These are phyloP conservation scores for Trypanosoma cruzi DNA, from an alignment of 208 protist genomes.

Conservation along the genomic window DNA sequence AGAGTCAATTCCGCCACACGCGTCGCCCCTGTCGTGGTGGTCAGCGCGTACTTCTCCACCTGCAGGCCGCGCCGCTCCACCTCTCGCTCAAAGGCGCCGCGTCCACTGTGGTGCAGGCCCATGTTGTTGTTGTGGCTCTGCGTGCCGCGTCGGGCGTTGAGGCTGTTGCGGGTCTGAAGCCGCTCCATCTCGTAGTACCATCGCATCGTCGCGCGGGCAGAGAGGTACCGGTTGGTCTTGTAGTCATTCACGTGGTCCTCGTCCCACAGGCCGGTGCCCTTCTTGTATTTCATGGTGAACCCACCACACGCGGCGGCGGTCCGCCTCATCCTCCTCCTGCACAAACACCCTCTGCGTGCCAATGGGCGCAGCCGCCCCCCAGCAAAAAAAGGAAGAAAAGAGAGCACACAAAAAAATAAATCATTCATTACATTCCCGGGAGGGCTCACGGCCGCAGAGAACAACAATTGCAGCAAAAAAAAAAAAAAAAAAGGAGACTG, in stretches of 20 bases:
- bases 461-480: not conserved
- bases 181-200: slow-evolving; percentile 91
- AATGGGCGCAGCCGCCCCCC: not conserved
- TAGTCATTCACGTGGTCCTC: slow-evolving; percentile 94
- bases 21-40: slow-evolving; percentile 77
- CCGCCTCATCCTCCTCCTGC: slow-evolving; percentile 36
- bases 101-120: slow-evolving; percentile 85
- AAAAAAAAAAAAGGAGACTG: not conserved
- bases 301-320: slow-evolving; percentile 34
- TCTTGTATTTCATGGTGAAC: slow-evolving; percentile 91
- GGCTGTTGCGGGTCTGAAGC: slow-evolving; percentile 61
- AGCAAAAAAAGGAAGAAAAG: slow-evolving; percentile 18
- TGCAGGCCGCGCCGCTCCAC: slow-evolving; percentile 74
- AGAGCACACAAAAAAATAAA: not conserved
- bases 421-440: not conserved
- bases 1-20: slow-evolving; percentile 88
- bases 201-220: slow-evolving; percentile 73
- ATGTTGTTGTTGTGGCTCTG: slow-evolving; percentile 90
- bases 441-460: not conserved
- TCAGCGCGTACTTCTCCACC: slow-evolving; percentile 87
- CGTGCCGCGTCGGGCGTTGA: slow-evolving; percentile 59
- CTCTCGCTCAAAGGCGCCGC: slow-evolving; percentile 88
- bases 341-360: not conserved
- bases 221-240: slow-evolving; percentile 74
- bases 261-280: slow-evolving; percentile 85